Conservation (phyloP, 2,329 filamentous ascomycete genomes). For the Colletotrichum siamense region DNA sequence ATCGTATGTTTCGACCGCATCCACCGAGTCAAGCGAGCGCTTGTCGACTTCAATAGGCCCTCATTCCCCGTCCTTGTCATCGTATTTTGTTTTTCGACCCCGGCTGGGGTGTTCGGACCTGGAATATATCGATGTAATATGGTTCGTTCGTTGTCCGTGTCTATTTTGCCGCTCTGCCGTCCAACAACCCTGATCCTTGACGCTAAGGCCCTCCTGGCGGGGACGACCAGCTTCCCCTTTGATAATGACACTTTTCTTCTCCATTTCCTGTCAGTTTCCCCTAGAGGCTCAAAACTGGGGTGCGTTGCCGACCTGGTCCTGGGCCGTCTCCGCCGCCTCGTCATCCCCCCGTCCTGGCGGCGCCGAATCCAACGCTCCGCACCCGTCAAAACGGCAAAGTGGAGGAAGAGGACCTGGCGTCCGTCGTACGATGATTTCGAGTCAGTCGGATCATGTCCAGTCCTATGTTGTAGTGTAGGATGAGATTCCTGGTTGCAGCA, state of each 20-base stretch:
- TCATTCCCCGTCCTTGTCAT: not conserved
- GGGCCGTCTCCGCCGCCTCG: constrained; percentile 7
- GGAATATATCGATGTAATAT: not conserved
- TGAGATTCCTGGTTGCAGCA: not conserved
- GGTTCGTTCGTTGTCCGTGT: not conserved
- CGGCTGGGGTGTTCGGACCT: not conserved
- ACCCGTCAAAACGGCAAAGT: not conserved
- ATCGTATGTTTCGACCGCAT: constrained; percentile 3
- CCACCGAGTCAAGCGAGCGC: not conserved
- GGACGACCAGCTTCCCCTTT: not conserved
- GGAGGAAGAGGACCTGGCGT: not conserved
- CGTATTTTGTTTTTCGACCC: not conserved
- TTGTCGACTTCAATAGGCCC: not conserved
- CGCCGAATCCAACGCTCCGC: constrained; percentile 9
- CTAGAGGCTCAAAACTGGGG: not conserved
- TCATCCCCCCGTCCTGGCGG: constrained; percentile 10
- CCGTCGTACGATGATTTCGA: constrained; percentile 9
- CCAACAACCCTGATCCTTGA: not conserved
- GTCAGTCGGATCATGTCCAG: constrained; percentile 14
- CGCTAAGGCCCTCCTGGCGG: constrained; percentile 11
- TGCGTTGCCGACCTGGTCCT: not conserved
- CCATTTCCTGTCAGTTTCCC: not conserved
- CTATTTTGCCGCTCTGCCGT: constrained; percentile 2
- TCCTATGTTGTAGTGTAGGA: not conserved
- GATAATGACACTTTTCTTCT: not conserved